phyloP scores from a whole-genome alignment of 2,329 filamentous ascomycete species.

The Chalaropsis thielavioides region DNA sequence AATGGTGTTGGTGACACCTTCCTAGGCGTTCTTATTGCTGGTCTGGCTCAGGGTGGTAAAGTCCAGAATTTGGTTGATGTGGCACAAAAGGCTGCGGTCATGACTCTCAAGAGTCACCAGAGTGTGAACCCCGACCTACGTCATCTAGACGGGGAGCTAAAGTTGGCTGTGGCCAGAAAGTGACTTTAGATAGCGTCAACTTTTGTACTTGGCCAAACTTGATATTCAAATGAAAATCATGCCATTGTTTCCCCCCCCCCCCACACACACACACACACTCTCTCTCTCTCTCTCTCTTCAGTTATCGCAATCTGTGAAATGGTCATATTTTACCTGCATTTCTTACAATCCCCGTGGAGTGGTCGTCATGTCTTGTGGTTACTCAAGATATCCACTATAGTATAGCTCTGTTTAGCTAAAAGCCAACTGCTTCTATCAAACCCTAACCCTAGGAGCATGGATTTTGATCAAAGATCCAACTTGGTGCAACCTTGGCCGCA shows the following conservation, averaged over 20 bases:
- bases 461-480: not conserved
- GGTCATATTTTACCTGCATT: too few species aligned
- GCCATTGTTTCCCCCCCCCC: not conserved
- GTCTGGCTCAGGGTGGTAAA: slow-evolving; percentile 46
- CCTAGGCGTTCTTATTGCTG: slow-evolving; percentile 69
- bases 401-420: not conserved
- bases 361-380: not conserved
- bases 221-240: not conserved
- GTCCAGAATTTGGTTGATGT: slow-evolving; percentile 53
- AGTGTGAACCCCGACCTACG: slow-evolving; percentile 50
- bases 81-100: slow-evolving; percentile 66
- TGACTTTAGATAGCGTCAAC: not conserved
- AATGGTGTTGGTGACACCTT: slow-evolving; percentile 95
- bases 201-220: not conserved
- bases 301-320: too few species aligned
- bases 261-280: too few species aligned
- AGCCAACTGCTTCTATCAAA: not conserved
- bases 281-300: too few species aligned
- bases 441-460: not conserved
- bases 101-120: slow-evolving; percentile 61
- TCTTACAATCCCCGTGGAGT: too few species aligned
- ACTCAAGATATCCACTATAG: not conserved
- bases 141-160: slow-evolving; percentile 30
- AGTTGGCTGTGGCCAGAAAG: slow-evolving; percentile 19
- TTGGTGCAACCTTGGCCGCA: not conserved